A percentile compares a stretch with the other conserved stretches of the same genome.
These are phyloP conservation scores for Cercospora sp. DNA, from an alignment of 2,329 filamentous ascomycete species.

Conservation along the genomic window DNA sequence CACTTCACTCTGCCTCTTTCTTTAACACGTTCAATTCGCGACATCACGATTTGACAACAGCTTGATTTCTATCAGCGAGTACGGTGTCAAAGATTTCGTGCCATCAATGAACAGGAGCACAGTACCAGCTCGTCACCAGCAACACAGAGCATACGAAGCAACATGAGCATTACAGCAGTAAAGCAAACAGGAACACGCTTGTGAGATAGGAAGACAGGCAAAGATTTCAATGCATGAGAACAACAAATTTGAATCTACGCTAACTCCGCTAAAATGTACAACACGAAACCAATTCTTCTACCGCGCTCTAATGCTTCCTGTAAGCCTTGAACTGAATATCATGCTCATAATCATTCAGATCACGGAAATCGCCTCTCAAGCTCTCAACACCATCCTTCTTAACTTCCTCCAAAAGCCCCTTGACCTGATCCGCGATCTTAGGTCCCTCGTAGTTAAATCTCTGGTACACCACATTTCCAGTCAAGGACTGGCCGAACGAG, in stretches of 20 bases:
- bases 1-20: background rate
- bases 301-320: slow-evolving; percentile 13
- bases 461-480: slow-evolving; percentile 57
- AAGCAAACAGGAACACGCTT: background rate
- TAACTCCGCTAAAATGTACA: slow-evolving; percentile 7
- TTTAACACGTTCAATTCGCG: background rate
- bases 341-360: slow-evolving; percentile 37
- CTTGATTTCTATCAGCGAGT: background rate
- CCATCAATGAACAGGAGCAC: background rate
- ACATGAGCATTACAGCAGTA: background rate
- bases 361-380: slow-evolving; percentile 36
- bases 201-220: background rate
- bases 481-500: slow-evolving; percentile 58
- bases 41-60: background rate
- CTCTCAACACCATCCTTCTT: slow-evolving; percentile 40
- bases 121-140: background rate
- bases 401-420: slow-evolving; percentile 41
- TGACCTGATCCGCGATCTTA: slow-evolving; percentile 47
- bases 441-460: slow-evolving; percentile 57
- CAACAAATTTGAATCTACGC: background rate
- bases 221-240: background rate
- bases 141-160: background rate
- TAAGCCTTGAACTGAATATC: slow-evolving; percentile 32
- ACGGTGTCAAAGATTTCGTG: background rate
- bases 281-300: background rate